Evolutionary conservation across 495 filamentous ascomycete species (phyloP), one percentile per base, ranked within the genome.

Genomic region (Aspergillus cavernicola): DNA sequence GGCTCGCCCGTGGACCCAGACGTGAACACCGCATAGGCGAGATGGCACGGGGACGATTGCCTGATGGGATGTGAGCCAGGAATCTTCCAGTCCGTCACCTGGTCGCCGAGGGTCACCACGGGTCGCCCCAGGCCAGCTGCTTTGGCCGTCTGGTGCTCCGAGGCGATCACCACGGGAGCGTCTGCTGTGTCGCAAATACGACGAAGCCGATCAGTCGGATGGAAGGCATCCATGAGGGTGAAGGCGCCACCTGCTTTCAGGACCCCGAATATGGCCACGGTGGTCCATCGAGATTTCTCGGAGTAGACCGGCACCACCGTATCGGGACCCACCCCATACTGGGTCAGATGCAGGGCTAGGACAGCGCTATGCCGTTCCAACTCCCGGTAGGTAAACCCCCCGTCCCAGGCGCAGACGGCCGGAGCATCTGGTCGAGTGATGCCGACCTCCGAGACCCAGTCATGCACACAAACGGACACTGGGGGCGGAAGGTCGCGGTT

Each of bases 181-280:
- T 29, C 26, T 22, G 29, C 7, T 3, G 15, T 3, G 1, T 31
- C 16, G 9, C 13, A 16, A 18, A 35, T 46, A 80, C 74, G 11
- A 61, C 65, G 10, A 63, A 54, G 26, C 80, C 55, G 20, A 78
- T 65, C 4, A 68, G 67, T 33, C 68, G 66, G 2, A 8, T 73
- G 64, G 0, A 61, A 46, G 4, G 69, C 64, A 53, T 82, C 78
- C 8, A 84, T 56, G 0, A 62, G 62, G 8, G 76, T 64, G 57
- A 71, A 74, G 0, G 68, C 74, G 9, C 66, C 73, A 1, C 79
- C 79, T 10, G 77, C 72, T 47, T 76, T 77, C 15, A 78, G 40
- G 3, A 80, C 64, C 0, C 60, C 73, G 2, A 77, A 55, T 32
- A 73, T 60, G 7, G 71, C 60, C 15, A 80, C 59, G 0, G 66